Conservation (phyloP, 768 basidiomycete genomes). For the Tephrocybe rancida region DNA sequence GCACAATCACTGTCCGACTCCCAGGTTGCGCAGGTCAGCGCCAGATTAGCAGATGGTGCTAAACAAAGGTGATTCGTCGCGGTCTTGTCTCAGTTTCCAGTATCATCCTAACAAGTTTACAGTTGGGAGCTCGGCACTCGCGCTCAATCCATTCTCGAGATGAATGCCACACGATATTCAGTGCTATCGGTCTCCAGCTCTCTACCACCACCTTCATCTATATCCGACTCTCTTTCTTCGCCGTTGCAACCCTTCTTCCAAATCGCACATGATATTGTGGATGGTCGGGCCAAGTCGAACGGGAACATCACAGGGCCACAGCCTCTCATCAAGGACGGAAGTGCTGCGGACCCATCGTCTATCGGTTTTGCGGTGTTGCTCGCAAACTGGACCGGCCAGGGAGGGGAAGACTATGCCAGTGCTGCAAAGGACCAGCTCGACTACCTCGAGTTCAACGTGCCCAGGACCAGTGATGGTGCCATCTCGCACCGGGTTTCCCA, state of each 20-base stretch:
- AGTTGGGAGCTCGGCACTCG: conserved; percentile 64
- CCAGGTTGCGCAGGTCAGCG: conserved; percentile 34
- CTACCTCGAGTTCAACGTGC: conserved; percentile 58
- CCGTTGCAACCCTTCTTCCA: conserved; percentile 56
- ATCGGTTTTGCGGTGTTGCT: conserved; percentile 72
- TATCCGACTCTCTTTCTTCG: conserved; percentile 32
- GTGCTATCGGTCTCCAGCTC: conserved; percentile 36
- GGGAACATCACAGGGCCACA: conserved; percentile 50
- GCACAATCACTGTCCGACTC: conserved; percentile 34
- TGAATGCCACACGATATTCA: conserved; percentile 46
- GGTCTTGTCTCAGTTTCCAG: not conserved
- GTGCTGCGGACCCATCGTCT: conserved; percentile 79
- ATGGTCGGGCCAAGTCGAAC: conserved; percentile 44
- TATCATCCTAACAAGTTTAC: not conserved
- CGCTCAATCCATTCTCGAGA: conserved; percentile 49
- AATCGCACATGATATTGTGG: conserved; percentile 55
- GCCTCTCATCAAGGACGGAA: conserved; percentile 57
- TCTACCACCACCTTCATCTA: conserved; percentile 38
- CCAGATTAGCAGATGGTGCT: conserved; percentile 38
- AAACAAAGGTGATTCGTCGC: conserved; percentile 29
- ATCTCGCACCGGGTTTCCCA: conserved; percentile 74
- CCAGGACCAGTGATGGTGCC: conserved; percentile 73
- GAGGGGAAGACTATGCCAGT: conserved; percentile 55
- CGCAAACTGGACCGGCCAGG: conserved; percentile 49
- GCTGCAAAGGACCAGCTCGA: conserved; percentile 70